Conservation (phyloP, 1,139 yeast species). For the Magnusiomyces suaveolens region DNA sequence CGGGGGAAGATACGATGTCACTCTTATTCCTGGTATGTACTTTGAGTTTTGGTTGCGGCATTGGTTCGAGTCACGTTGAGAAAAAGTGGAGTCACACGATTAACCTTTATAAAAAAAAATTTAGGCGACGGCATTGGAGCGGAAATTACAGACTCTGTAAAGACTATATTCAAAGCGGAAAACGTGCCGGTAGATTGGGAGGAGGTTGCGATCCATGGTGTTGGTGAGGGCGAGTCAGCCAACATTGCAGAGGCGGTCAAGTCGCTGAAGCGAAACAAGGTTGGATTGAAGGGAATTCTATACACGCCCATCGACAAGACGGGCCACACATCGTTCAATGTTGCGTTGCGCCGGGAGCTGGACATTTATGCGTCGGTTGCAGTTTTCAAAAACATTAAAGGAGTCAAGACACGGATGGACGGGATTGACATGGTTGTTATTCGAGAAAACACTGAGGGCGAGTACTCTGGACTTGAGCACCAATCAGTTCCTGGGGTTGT, state of each 20-base stretch:
- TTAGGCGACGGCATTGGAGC: slow-evolving; percentile 88
- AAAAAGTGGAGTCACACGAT: too few species aligned
- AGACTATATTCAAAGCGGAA: slow-evolving; percentile 75
- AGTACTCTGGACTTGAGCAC: slow-evolving; percentile 96
- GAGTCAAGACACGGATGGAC: slow-evolving; percentile 80
- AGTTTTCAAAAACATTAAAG: slow-evolving; percentile 86
- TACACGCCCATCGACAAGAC: slow-evolving; percentile 74
- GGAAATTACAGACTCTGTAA: slow-evolving; percentile 90
- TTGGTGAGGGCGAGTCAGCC: slow-evolving; percentile 42
- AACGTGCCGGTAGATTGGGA: slow-evolving; percentile 93
- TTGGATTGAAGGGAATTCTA: slow-evolving; percentile 93
- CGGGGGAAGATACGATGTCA: slow-evolving; percentile 89
- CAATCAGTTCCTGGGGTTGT: slow-evolving; percentile 97
- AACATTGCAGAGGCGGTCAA: slow-evolving; percentile 80
- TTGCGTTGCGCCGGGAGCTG: slow-evolving; percentile 90
- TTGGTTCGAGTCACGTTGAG: too few species aligned
- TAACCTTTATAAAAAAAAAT: neutral
- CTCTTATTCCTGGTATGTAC: slow-evolving; percentile 72
- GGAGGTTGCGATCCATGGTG: slow-evolving; percentile 78
- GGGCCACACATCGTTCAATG: slow-evolving; percentile 78
- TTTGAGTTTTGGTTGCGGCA: too few species aligned
- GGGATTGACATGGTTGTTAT: slow-evolving; percentile 89
- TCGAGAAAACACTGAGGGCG: slow-evolving; percentile 98
- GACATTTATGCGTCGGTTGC: slow-evolving; percentile 93
- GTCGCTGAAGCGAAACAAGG: slow-evolving; percentile 90